These are phyloP conservation scores for Aureobasidium mangrovei DNA, from an alignment of 2,329 filamentous ascomycete genomes.

Conservation along the genomic window DNA sequence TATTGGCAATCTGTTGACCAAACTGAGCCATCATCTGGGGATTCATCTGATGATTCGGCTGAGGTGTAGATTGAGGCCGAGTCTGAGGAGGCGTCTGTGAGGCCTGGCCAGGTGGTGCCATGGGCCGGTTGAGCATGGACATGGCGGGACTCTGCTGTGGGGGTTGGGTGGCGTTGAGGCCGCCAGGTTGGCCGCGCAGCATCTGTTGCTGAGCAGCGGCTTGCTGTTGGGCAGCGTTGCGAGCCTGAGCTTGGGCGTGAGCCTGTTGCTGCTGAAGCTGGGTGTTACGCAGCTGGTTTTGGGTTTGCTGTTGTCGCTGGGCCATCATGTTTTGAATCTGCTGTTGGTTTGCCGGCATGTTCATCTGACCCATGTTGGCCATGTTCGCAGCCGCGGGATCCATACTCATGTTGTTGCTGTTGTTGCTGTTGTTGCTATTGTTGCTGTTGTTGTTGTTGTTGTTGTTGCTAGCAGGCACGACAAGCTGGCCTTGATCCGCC, in stretches of 20 bases:
- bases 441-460: constrained; percentile 17
- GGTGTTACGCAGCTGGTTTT: constrained; percentile 32
- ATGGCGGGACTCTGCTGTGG: constrained; percentile 38
- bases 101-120: constrained; percentile 38
- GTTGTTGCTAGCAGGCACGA: constrained; percentile 56
- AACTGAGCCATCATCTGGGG: constrained; percentile 16
- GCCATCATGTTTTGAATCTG: constrained; percentile 19
- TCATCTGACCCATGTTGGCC: constrained; percentile 17
- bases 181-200: constrained; percentile 39
- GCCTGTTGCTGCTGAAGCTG: constrained; percentile 25
- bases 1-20: constrained; percentile 11
- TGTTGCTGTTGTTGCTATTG: constrained; percentile 39
- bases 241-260: constrained; percentile 27
- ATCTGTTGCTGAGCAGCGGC: constrained; percentile 31
- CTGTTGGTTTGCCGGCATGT: constrained; percentile 30
- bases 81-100: constrained; percentile 27
- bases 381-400: constrained; percentile 17
- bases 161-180: constrained; percentile 34
- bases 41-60: constrained; percentile 18
- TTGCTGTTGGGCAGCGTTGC: constrained; percentile 33
- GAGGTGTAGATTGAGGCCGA: constrained; percentile 18
- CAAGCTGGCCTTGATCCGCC: constrained; percentile 52
- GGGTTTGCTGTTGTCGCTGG: constrained; percentile 23
- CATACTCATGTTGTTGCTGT: constrained; percentile 13
- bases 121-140: constrained; percentile 41